Evolutionary conservation across 2,329 filamentous ascomycete genomes (phyloP).

Genomic region (Chlorencoelia australis): DNA sequence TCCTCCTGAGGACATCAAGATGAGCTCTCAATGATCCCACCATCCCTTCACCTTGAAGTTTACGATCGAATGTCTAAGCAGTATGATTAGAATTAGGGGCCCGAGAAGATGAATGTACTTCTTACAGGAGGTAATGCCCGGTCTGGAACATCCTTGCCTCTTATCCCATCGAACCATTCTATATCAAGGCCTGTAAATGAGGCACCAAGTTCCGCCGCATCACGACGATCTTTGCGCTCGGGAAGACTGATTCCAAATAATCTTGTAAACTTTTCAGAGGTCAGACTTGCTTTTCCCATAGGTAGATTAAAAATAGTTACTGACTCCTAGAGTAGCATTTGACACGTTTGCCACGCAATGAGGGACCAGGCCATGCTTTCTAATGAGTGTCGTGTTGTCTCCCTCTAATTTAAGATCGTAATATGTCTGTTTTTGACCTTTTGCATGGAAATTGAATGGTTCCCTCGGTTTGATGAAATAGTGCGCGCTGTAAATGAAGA

Average conservation of each 20-base stretch:
- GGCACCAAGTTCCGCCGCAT: conserved; percentile 35
- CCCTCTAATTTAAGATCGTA: too few species aligned
- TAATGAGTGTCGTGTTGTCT: too few species aligned
- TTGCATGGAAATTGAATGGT: too few species aligned
- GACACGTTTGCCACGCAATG: too few species aligned
- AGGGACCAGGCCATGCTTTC: too few species aligned
- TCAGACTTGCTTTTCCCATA: too few species aligned
- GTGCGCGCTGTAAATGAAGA: too few species aligned
- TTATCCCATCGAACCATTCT: conserved; percentile 35
- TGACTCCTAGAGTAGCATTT: too few species aligned
- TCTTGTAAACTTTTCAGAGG: conserved; percentile 35
- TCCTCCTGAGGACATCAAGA: conserved; percentile 29
- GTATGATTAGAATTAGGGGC: not conserved
- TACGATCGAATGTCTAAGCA: conserved; percentile 2
- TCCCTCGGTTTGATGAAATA: too few species aligned
- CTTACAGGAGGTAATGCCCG: conserved; percentile 31
- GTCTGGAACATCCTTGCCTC: conserved; percentile 30
- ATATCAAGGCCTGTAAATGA: conserved; percentile 33
- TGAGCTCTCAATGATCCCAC: conserved; percentile 34
- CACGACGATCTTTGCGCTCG: conserved; percentile 37
- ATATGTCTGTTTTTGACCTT: too few species aligned
- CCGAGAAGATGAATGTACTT: not conserved
- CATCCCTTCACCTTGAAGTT: conserved; percentile 13
- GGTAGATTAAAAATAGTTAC: too few species aligned
- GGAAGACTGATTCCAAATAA: conserved; percentile 37